Conservation (phyloP, 2,329 filamentous ascomycete genomes). For the Fonsecaea pedrosoi region DNA sequence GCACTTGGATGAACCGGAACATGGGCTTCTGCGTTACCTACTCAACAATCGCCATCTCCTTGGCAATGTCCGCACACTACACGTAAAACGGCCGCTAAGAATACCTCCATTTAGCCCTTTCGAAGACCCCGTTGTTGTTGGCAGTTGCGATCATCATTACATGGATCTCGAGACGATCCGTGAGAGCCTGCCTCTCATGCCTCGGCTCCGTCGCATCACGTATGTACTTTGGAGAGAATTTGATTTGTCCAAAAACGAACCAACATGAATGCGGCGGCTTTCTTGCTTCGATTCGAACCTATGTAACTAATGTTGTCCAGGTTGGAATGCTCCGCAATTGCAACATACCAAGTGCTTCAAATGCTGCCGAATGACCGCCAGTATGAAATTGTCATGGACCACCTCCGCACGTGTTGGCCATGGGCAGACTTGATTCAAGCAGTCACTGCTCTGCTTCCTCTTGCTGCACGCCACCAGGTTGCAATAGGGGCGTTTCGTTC, state of each 20-base stretch:
- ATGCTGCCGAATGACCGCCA: constrained; percentile 25
- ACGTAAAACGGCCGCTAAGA: constrained; percentile 21
- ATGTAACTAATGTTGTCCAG: constrained; percentile 11
- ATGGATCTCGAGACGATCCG: constrained; percentile 22
- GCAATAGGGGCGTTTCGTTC: constrained; percentile 26
- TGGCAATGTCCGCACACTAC: constrained; percentile 26
- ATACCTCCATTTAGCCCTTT: neutral
- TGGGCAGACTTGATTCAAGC: constrained; percentile 21
- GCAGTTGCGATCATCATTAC: neutral
- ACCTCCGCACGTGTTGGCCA: constrained; percentile 24
- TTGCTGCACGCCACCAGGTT: constrained; percentile 25
- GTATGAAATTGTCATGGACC: constrained; percentile 32
- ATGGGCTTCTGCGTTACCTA: constrained; percentile 22
- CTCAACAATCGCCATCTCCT: constrained; percentile 29
- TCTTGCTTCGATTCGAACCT: neutral
- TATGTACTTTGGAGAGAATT: constrained; percentile 14
- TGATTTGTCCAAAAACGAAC: neutral
- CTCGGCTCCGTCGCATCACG: constrained; percentile 31
- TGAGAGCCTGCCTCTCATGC: constrained; percentile 28
- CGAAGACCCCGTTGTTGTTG: neutral
- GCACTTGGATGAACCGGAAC: constrained; percentile 17
- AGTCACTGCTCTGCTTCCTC: constrained; percentile 19
- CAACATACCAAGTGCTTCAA: constrained; percentile 24
- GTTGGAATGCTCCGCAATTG: constrained; percentile 29
- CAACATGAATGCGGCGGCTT: neutral